phyloP scores from a whole-genome alignment of 495 filamentous ascomycete genomes.

The Penicillium crystallinum region DNA sequence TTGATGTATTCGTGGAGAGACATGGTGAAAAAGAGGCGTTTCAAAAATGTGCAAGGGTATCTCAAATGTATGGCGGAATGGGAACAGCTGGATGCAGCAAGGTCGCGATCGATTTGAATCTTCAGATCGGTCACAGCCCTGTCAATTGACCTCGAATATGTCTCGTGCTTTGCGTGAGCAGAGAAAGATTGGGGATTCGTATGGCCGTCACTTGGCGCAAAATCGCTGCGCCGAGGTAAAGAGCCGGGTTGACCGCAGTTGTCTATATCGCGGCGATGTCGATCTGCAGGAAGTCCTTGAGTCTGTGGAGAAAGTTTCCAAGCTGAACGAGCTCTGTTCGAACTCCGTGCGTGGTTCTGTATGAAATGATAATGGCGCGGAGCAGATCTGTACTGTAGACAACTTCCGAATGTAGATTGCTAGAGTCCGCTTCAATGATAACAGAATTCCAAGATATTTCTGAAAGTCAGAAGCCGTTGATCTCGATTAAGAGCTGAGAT shows the following conservation, averaged over 20 bases:
- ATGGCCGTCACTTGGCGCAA: not conserved
- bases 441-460: not conserved
- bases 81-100: slow-evolving; percentile 1
- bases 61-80: not conserved
- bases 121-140: not conserved
- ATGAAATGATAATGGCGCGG: not conserved
- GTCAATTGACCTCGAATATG: not conserved
- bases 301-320: not conserved
- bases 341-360: not conserved
- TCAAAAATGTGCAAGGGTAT: not conserved
- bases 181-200: not conserved
- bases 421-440: not conserved
- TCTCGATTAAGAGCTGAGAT: not conserved
- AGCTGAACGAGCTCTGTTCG: not conserved
- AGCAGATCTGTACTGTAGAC: not conserved
- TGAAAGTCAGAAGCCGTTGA: not conserved
- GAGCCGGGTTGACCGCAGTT: not conserved
- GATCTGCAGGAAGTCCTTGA: not conserved
- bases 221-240: not conserved
- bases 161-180: not conserved
- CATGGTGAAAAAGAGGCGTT: slow-evolving; percentile 38
- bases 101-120: not conserved
- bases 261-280: not conserved
- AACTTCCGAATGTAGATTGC: not conserved
- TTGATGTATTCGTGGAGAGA: slow-evolving; percentile 63